Evolutionary conservation across 768 basidiomycete species (phyloP), one percentile per base, ranked within the genome.

Genomic region (Trametes coccinea): DNA sequence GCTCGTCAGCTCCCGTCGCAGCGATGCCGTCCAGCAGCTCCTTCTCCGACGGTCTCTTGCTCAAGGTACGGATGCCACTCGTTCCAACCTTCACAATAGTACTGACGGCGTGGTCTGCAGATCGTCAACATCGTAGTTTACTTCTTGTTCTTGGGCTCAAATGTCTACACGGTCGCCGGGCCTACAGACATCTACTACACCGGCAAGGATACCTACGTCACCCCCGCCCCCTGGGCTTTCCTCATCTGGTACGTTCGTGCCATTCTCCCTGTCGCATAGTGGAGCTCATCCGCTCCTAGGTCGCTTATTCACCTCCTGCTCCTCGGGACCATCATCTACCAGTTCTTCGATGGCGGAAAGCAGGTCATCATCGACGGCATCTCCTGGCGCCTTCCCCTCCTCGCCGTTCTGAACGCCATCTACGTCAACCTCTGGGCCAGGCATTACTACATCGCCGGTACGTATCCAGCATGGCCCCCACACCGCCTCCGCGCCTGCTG

Each of bases 211-310:
- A 97, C 95, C 0, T 98, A 95, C 75, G 78, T 98, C 60, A 97
- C 95, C 1, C 96, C 96, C n/a, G 92, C 93, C 29, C 86, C 88
- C 30, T 97, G 91, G 86, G 89, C 92, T 1, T 96, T 94, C 79
- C 83, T 89, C 78, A 89, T 95, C 71, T 96, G 94, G 93, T 90
- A 57, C 44, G 79, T 71, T 22, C 22, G 37, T 13, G 34, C 11
- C 31, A 29, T 34, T 17, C 3, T 8, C 34, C 30, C 22, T 14
- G 56, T 22, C 31, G 47, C 56, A 64, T 63, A 2, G 22, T 29
- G 50, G 40, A 48, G 45, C 53, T 53, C 22, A 46, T 37, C 64
- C 40, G 65, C 46, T 63, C 66, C 54, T 53, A 90, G 90, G 90
- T 86, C 91, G 43, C 76, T 94, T 61, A 93, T 96, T 69, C 95